Evolutionary conservation across 768 basidiomycete genomes (phyloP).

Genomic region (Psilocybe tampanensis): DNA sequence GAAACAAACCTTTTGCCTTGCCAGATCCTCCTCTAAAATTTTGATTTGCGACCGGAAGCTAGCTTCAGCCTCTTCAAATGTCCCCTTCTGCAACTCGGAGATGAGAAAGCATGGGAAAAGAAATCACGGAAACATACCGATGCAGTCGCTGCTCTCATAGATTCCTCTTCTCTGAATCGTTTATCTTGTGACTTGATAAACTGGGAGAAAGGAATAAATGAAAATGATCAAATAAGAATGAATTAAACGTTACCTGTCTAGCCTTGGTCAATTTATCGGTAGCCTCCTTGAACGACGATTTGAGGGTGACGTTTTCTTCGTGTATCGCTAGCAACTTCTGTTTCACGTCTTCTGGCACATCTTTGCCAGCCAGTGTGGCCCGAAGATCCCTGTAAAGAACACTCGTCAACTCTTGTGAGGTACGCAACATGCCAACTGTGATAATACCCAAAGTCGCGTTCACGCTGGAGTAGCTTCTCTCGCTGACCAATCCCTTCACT

Average conservation of each 20-base stretch:
- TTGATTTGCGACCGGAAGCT: constrained; percentile 67
- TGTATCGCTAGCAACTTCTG: constrained; percentile 72
- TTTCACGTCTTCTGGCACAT: constrained; percentile 83
- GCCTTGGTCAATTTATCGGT: constrained; percentile 84
- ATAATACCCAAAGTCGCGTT: constrained; percentile 78
- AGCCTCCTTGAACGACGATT: constrained; percentile 68
- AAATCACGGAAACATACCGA: constrained; percentile 38
- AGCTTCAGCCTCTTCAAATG: constrained; percentile 74
- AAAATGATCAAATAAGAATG: neutral
- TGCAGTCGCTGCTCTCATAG: constrained; percentile 49
- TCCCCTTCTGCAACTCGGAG: constrained; percentile 34
- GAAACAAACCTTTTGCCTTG: constrained; percentile 51
- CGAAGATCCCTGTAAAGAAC: constrained; percentile 63
- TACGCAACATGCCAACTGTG: neutral
- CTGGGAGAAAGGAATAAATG: constrained; percentile 36
- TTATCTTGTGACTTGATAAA: constrained; percentile 94
- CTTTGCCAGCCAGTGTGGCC: constrained; percentile 74
- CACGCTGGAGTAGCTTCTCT: constrained; percentile 84
- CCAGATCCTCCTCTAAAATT: constrained; percentile 65
- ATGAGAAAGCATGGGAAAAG: neutral
- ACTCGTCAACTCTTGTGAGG: neutral
- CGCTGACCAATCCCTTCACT: constrained; percentile 89
- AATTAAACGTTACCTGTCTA: constrained; percentile 51
- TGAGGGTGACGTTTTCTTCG: constrained; percentile 72
- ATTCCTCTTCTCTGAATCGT: constrained; percentile 80